Conservation (phyloP, 1,284 basidiomycete species). For the Quambalaria eucalypti region DNA sequence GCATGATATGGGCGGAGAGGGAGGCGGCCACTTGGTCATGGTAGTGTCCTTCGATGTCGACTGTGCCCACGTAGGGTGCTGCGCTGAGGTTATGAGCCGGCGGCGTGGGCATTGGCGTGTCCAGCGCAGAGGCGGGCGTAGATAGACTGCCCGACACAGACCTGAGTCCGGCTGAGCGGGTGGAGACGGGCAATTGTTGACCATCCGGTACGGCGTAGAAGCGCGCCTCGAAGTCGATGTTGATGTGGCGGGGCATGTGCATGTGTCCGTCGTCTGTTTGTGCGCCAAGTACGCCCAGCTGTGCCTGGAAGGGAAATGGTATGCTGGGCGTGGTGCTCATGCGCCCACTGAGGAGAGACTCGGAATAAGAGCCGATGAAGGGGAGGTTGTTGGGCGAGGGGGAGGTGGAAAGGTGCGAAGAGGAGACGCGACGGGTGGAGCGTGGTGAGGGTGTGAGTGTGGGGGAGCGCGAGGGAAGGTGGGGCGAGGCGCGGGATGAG, state of each 20-base stretch:
- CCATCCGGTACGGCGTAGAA: conserved; percentile 34
- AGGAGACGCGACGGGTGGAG: not conserved
- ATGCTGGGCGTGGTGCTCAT: conserved; percentile 41
- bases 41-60: conserved; percentile 47
- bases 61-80: conserved; percentile 47
- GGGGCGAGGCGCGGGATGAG: not conserved
- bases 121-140: not conserved
- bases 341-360: conserved; percentile 46
- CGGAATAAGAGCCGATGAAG: conserved; percentile 47
- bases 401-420: not conserved
- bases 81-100: not conserved
- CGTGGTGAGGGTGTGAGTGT: not conserved
- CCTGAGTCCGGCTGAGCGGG: not conserved
- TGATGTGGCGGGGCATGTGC: conserved; percentile 39
- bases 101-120: not conserved
- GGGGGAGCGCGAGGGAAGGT: not conserved
- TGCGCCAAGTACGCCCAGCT: conserved; percentile 44
- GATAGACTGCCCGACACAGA: not conserved
- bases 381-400: conserved; percentile 23
- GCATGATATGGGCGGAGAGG: not conserved
- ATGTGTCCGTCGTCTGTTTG: not conserved
- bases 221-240: conserved; percentile 43
- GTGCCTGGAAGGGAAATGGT: conserved; percentile 44
- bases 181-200: no score
- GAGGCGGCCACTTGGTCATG: conserved; percentile 10